phyloP scores from a whole-genome alignment of 2,329 filamentous ascomycete species.

The Bipolaris zeicola region DNA sequence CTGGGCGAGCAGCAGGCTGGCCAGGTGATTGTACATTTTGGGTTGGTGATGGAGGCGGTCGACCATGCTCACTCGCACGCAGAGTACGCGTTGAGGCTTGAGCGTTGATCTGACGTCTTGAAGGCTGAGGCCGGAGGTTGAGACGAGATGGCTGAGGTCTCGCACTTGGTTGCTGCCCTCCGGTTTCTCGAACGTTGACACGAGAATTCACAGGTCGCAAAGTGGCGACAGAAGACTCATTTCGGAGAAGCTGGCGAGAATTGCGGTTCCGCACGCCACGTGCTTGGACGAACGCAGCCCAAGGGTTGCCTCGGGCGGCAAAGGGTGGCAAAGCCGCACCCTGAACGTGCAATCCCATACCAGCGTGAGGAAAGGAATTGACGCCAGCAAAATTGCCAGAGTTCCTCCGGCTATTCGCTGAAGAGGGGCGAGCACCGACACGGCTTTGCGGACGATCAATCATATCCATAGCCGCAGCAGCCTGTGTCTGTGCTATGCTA shows the following conservation, averaged over 20 bases:
- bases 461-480: slow-evolving; percentile 38
- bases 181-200: slow-evolving; percentile 41
- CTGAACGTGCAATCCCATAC: slow-evolving; percentile 43
- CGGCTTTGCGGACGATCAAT: slow-evolving; percentile 48
- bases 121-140: slow-evolving; percentile 45
- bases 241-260: slow-evolving; percentile 44
- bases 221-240: slow-evolving; percentile 49
- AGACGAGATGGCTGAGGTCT: slow-evolving; percentile 46
- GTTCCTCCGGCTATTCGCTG: slow-evolving; percentile 42
- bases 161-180: slow-evolving; percentile 32
- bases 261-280: slow-evolving; percentile 33
- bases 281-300: slow-evolving; percentile 44
- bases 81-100: slow-evolving; percentile 47
- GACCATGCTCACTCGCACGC: slow-evolving; percentile 41
- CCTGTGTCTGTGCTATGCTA: slow-evolving; percentile 36
- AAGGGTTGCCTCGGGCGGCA: slow-evolving; percentile 44
- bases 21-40: slow-evolving; percentile 21
- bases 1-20: slow-evolving; percentile 29
- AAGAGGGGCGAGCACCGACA: slow-evolving; percentile 44
- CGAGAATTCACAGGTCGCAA: slow-evolving; percentile 43
- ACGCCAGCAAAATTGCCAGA: slow-evolving; percentile 42
- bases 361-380: slow-evolving; percentile 37
- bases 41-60: slow-evolving; percentile 37
- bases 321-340: slow-evolving; percentile 38
- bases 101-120: slow-evolving; percentile 41